Evolutionary conservation across 2,329 filamentous ascomycete species (phyloP), one percentile per base, ranked within the genome.

Genomic region (Aspergillus fijiensis): DNA sequence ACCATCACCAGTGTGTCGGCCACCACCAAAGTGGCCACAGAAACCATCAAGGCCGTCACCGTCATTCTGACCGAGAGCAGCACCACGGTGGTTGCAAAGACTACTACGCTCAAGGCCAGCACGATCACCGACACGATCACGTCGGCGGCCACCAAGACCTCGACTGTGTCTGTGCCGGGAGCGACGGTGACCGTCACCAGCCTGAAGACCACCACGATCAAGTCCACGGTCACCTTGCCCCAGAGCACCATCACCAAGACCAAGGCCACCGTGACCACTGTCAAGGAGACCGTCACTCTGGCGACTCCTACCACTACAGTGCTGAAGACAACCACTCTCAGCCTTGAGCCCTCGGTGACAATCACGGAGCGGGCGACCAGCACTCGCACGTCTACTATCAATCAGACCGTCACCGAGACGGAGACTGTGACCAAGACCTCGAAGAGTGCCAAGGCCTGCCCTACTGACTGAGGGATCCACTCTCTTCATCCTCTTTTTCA

Each of bases 281-380:
- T 63, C 4, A 65, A 65, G 45, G 59, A 51, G n/a, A 70, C 68
- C 1, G 49, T 64, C 55, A 63, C 65, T 25, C 60, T 67, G 31
- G 60, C 67, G 14, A 66, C 65, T 5, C 63, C 69, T 6, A 65
- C 65, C 5, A 70, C 62, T 58, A 72, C 67, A 10, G 31, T 67
- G 27, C 35, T 61, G 16, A 68, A 64, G 52, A 65, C 64, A 3
- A 69, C 65, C 3, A 60, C 63, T 7, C 65, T 65, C 2, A 62
- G 56, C 2, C 64, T 67, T n/a, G 48, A 48, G 4, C 60, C 63
- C 5, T 69, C 69, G 2, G 65, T 64, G 25, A 65, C 66, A 14
- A 61, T 65, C 49, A 63, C 66, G 1, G 16, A 61, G 12, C 60
- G 58, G n/a, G 57, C 51, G 5, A 68, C 65, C 4, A 60, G 59